Evolutionary conservation across 129 eudicot genomes (phyloP), one percentile per base, ranked within the genome.

Genomic region (Daucus carota): DNA sequence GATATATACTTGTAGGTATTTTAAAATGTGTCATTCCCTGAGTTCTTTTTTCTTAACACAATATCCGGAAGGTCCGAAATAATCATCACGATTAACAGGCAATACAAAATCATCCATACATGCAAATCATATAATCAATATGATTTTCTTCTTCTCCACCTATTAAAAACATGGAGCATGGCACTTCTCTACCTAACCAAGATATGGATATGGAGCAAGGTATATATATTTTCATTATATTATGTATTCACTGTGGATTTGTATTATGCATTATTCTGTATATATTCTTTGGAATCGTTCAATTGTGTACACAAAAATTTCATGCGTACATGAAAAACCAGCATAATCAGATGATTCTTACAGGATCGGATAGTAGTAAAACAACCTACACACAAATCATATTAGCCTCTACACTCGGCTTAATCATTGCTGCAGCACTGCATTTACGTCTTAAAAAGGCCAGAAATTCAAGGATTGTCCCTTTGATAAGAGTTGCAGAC

Each of bases 401-500:
- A 40, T 62, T 86, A 14, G 96, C 93, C 59, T 94, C 99, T 40
- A 89, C 96, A 47, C 72, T 94, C 3, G 97, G 99, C 17, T 76
- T 94, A 81, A 79, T 85, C 52, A 13, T 91, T 33, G 93, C 97
- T 33, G 92, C 92, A 16, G 87, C 88, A n/a, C 17, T 87, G 85
- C 92, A 81, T 82, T 86, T 71, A 68, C 90, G 83, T 15, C 83
- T 83, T 72, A 92, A 75, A 68, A 88, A 85, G 75, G 62, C 45
- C 76, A 79, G 84, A 46, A 50, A 85, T 75, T 87, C 69, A 33
- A 89, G 75, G 75, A 83, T 91, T 52, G 47, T 88, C 11, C 97
- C 99, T 10, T 73, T 85, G 43, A 88, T 86, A 42, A 83, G 77
- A 77, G 72, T 85, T 77, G 81, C 93, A 24, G 87, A 84, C 72